Percentiles rank a stretch among this genome's conserved stretches.
Evolutionary conservation across 768 basidiomycete genomes (phyloP).

Genomic region (Russula sp.): DNA sequence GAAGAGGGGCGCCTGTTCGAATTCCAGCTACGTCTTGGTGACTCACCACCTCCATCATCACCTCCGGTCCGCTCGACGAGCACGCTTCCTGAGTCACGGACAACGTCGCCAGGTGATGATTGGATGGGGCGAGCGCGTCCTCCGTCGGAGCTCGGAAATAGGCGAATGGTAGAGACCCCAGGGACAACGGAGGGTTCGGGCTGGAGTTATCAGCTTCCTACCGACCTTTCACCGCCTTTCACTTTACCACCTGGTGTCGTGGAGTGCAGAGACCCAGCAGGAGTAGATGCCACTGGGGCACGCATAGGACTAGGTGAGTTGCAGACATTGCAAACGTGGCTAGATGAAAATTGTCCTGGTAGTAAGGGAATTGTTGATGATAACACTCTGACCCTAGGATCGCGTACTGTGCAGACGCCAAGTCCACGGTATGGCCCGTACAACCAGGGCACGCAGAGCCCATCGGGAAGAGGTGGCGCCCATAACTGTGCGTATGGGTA

Average conservation of each 20-base stretch:
- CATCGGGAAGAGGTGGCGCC: conserved; percentile 13
- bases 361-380: neutral
- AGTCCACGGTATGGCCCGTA: conserved; percentile 9
- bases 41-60: conserved; percentile 14
- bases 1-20: conserved; percentile 21
- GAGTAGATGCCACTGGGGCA: conserved; percentile 7
- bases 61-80: conserved; percentile 14
- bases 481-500: conserved; percentile 17
- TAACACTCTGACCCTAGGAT: neutral
- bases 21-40: conserved; percentile 19
- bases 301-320: conserved; percentile 15
- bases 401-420: conserved; percentile 15
- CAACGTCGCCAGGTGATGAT: conserved; percentile 10
- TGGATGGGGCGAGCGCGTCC: conserved; percentile 15
- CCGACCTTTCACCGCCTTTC: conserved; percentile 19
- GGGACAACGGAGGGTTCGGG: conserved; percentile 6
- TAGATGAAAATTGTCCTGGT: neutral
- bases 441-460: conserved; percentile 14
- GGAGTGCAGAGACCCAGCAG: conserved; percentile 13
- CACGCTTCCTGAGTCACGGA: conserved; percentile 15
- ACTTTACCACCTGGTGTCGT: conserved; percentile 17
- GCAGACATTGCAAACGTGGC: neutral
- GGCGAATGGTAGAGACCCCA: conserved; percentile 9
- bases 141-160: conserved; percentile 18
- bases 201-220: conserved; percentile 18